Conservation (phyloP, 805 yeast species). For the Candida parachauliodes region DNA sequence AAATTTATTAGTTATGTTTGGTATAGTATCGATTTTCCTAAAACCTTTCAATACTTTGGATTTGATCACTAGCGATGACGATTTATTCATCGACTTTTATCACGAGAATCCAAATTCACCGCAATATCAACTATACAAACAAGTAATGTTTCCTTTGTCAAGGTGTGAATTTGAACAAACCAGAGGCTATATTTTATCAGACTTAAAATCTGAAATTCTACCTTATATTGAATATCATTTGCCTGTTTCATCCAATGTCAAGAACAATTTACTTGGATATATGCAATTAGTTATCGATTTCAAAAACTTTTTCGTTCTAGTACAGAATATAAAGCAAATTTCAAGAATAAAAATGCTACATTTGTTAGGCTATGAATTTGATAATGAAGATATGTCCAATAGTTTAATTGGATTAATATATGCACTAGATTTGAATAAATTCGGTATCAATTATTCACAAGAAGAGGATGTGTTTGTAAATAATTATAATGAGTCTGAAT, state of each 20-base stretch:
- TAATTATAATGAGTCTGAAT: slow-evolving; percentile 8
- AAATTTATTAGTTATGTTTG: slow-evolving; percentile 21
- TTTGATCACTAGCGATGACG: slow-evolving; percentile 18
- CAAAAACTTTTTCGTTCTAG: slow-evolving; percentile 27
- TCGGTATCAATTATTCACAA: slow-evolving; percentile 24
- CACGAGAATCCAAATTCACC: slow-evolving; percentile 13
- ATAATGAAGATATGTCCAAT: slow-evolving; percentile 12
- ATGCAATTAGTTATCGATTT: slow-evolving; percentile 25
- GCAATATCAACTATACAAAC: slow-evolving; percentile 16
- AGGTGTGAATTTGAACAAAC: slow-evolving; percentile 17
- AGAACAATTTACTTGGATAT: slow-evolving; percentile 18
- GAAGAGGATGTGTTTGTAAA: slow-evolving; percentile 23
- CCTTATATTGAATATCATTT: slow-evolving; percentile 16
- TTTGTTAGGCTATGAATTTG: slow-evolving; percentile 23
- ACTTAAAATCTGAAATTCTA: slow-evolving; percentile 10
- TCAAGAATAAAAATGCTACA: slow-evolving; percentile 19
- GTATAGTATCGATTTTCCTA: slow-evolving; percentile 21
- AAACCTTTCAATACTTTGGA: slow-evolving; percentile 28
- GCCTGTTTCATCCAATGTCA: slow-evolving; percentile 11
- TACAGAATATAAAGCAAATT: slow-evolving; percentile 23
- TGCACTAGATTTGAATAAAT: slow-evolving; percentile 24
- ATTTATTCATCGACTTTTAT: slow-evolving; percentile 17
- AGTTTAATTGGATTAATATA: slow-evolving; percentile 22
- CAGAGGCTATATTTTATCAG: slow-evolving; percentile 10
- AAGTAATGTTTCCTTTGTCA: slow-evolving; percentile 19